Evolutionary conservation across 2,329 filamentous ascomycete species (phyloP), one percentile per base, ranked within the genome.

Genomic region (Fusarium dlaminii): DNA sequence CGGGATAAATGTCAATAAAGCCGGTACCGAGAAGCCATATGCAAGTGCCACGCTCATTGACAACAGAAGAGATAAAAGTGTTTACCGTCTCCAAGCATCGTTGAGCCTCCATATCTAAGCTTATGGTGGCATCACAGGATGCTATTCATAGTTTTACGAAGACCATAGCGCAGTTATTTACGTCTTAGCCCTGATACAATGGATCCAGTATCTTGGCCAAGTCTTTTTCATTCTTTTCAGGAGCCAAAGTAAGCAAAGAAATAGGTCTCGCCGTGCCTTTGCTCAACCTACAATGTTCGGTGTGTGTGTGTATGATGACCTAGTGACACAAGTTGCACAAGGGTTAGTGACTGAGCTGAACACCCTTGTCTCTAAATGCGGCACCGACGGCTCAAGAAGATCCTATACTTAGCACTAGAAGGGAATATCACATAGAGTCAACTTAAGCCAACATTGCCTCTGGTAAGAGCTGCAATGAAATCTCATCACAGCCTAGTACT

Each of bases 1-100:
- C 29, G 30, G 63, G 55, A 59, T 59, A 65, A 49, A 57, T 58
- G 6, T 48, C 52, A 39, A 70, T 30, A 58, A 52, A 59, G 40
- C 67, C 43, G 40, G 54, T 37, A 36, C 59, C 52, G 59, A 70
- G 40, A 55, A 24, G 27, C 29, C 22, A 43, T 15, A 15, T n/a
- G 30, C 30, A 52, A 37, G 36, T 46, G 39, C 32, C 39, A 70
- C 29, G 11, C 63, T 52, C 36, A 29, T 40, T 43, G 34, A 24
- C 48, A 17, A 51, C 49, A 36, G 17, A 55, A 55, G 30, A n/a
- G 13, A 22, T 56, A 29, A 49, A 36, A 43, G 40, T 42, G 32
- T 22, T 37, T 46, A 24, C 22, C 40, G 29, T 65, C 22, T 22
- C 20, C 45, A 52, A 57, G n/a, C 56, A 43, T 34, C 34, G 30